Percentiles rank a stretch among this genome's conserved stretches.
Conservation (phyloP, 2,329 filamentous ascomycete genomes). For the Phaeomoniella chlamydospora region DNA sequence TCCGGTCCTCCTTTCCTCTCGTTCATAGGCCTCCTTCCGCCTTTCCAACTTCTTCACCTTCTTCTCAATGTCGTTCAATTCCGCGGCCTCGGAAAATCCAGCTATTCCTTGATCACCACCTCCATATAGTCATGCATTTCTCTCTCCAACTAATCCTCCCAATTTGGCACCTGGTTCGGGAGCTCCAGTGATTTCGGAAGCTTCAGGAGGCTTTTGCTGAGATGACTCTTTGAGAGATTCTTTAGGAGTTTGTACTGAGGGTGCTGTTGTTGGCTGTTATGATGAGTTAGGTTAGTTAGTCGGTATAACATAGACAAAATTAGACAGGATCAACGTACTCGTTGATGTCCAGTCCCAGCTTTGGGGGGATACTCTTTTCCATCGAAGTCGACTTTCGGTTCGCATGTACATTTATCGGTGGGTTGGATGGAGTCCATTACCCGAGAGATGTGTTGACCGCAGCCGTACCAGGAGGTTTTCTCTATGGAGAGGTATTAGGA, state of each 20-base stretch:
- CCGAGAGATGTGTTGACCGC: slow-evolving; percentile 32
- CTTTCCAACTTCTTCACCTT: too few species aligned
- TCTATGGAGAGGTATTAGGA: slow-evolving; percentile 16
- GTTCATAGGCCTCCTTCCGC: too few species aligned
- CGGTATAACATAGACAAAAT: not conserved
- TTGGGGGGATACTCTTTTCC: slow-evolving; percentile 41
- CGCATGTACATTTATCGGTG: slow-evolving; percentile 39
- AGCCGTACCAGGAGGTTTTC: slow-evolving; percentile 39
- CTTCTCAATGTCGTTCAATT: too few species aligned
- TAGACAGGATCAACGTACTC: not conserved
- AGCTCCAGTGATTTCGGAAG: too few species aligned
- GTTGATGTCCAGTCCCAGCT: slow-evolving; percentile 16
- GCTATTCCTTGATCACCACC: too few species aligned
- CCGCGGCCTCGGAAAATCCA: too few species aligned
- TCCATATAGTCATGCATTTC: not conserved
- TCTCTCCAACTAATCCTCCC: not conserved
- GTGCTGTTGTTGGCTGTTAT: not conserved
- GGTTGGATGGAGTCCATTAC: slow-evolving; percentile 39
- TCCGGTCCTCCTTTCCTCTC: too few species aligned
- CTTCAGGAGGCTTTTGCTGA: too few species aligned
- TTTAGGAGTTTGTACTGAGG: not conserved
- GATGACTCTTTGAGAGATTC: not conserved
- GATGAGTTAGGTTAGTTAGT: not conserved
- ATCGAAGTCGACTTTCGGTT: slow-evolving; percentile 35
- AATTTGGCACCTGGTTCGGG: not conserved